Conservation (phyloP, 208 protist species). For the Trichomonas tenax region DNA sequence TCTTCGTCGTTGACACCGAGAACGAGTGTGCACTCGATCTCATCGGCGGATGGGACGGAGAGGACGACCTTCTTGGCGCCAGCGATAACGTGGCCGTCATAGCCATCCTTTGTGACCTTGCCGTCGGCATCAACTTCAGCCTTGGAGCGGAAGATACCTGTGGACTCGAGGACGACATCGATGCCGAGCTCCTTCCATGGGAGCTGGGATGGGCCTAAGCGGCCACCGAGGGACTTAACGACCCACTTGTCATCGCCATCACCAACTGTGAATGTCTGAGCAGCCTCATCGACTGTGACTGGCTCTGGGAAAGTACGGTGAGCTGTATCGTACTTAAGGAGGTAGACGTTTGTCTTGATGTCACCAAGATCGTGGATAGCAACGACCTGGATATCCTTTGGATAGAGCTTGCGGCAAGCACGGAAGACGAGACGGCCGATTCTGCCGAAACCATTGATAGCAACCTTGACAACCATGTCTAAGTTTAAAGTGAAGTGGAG, state of each 20-base stretch:
- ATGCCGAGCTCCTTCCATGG: too few species aligned
- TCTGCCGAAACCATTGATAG: slow-evolving; percentile 59
- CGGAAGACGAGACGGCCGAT: slow-evolving; percentile 51
- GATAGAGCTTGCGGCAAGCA: slow-evolving; percentile 23
- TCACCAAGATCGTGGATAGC: slow-evolving; percentile 52
- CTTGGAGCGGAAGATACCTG: too few species aligned
- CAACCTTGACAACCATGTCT: slow-evolving; percentile 33
- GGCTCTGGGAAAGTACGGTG: too few species aligned
- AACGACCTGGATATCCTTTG: slow-evolving; percentile 36
- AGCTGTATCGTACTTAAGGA: slow-evolving; percentile 65
- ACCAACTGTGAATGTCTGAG: too few species aligned
- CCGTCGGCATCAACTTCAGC: too few species aligned
- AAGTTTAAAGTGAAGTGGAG: background rate
- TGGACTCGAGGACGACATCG: too few species aligned
- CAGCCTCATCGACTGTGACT: too few species aligned
- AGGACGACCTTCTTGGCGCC: slow-evolving; percentile 95
- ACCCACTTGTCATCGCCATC: too few species aligned
- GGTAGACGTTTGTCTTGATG: too few species aligned
- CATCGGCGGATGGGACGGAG: slow-evolving; percentile 82
- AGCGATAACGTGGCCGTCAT: slow-evolving; percentile 24
- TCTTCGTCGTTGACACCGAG: slow-evolving; percentile 92
- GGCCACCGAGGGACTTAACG: too few species aligned
- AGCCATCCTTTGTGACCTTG: slow-evolving; percentile 1
- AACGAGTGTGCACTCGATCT: slow-evolving; percentile 77
- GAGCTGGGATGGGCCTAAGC: too few species aligned